A percentile compares a stretch with the other conserved stretches of the same genome.
Conservation (phyloP, 2,329 filamentous ascomycete genomes). For the Diaporthe nobilis region DNA sequence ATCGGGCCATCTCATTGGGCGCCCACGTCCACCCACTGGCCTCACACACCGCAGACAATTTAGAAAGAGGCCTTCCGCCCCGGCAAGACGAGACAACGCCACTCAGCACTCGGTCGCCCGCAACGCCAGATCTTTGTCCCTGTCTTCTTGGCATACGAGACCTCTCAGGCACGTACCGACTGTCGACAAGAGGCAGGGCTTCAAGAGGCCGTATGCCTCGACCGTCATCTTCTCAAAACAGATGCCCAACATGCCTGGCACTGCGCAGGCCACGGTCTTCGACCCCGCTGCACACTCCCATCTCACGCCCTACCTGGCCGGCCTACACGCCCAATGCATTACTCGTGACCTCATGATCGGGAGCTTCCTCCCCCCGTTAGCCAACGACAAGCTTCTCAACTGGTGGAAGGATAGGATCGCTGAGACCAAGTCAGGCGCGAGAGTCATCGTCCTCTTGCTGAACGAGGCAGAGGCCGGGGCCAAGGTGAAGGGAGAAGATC, state of each 20-base stretch:
- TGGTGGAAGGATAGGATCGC: conserved; percentile 70
- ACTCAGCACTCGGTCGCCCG: background rate
- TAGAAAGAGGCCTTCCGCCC: background rate
- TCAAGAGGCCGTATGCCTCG: background rate
- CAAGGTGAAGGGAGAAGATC: conserved; percentile 58
- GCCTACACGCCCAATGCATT: conserved; percentile 72
- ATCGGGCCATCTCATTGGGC: background rate
- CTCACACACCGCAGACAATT: background rate
- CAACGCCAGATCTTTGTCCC: background rate
- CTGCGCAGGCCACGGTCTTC: conserved; percentile 55
- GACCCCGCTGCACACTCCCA: conserved; percentile 61
- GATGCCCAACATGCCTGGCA: conserved; percentile 12
- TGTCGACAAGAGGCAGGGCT: background rate
- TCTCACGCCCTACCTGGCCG: conserved; percentile 69
- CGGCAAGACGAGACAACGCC: background rate
- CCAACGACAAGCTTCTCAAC: conserved; percentile 66
- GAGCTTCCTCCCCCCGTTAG: conserved; percentile 72
- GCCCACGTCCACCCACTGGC: background rate
- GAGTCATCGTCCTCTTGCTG: conserved; percentile 69
- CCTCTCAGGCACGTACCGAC: background rate
- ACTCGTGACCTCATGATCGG: conserved; percentile 69
- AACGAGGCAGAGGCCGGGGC: conserved; percentile 51
- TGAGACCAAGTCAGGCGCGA: conserved; percentile 59
- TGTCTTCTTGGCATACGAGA: background rate
- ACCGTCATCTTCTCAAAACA: background rate